A percentile compares a stretch with the other conserved stretches of the same genome.
Conservation (phyloP, 202 grass and related monocot species). For the Eragrostis tef region DNA sequence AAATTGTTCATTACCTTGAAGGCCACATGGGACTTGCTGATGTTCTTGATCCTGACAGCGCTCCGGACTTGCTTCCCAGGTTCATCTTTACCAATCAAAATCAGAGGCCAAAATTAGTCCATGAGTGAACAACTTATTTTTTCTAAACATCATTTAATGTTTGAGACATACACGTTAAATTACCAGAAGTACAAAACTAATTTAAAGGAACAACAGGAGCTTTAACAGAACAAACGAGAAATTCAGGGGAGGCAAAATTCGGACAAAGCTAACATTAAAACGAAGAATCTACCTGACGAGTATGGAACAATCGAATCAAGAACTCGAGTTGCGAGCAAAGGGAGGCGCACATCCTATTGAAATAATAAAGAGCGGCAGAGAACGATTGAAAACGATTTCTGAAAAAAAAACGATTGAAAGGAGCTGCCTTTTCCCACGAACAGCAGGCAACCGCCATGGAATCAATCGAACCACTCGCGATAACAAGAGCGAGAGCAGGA, state of each 20-base stretch:
- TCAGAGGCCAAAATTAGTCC: background rate
- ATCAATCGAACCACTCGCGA: background rate
- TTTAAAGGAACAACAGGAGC: background rate
- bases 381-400: slow-evolving; percentile 20
- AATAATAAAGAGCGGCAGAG: background rate
- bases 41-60: slow-evolving; percentile 94
- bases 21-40: slow-evolving; percentile 92
- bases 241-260: background rate
- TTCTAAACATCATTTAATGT: background rate
- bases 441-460: background rate
- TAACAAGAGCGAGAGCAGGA: background rate
- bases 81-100: slow-evolving; percentile 70
- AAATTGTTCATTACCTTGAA: slow-evolving; percentile 67
- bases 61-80: slow-evolving; percentile 92
- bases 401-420: slow-evolving; percentile 19
- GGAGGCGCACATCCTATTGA: background rate
- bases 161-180: background rate
- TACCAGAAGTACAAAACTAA: background rate
- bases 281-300: background rate
- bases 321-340: background rate
- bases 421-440: background rate
- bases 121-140: background rate
- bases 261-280: background rate
- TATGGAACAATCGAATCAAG: slow-evolving; percentile 1
- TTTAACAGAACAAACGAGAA: slow-evolving; percentile 2